Conservation (phyloP, 2,329 filamentous ascomycete species). For the Decorospora gaudefroyi region DNA sequence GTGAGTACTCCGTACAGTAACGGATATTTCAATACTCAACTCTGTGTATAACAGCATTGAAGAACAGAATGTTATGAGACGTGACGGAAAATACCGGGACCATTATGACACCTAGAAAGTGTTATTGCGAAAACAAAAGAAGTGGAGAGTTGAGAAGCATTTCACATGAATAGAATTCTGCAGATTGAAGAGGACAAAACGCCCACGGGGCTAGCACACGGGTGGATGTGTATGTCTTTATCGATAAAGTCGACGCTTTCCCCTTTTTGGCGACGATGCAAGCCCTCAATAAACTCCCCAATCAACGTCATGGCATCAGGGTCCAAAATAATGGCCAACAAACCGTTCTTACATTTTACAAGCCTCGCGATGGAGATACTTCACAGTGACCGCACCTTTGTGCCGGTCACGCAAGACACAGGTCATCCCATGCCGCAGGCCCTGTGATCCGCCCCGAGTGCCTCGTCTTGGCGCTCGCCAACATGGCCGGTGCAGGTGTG, state of each 20-base stretch:
- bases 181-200: too few species aligned
- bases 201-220: too few species aligned
- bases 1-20: too few species aligned
- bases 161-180: too few species aligned
- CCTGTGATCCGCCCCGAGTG: conserved; percentile 15
- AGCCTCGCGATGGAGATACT: background rate
- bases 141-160: too few species aligned
- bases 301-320: conserved; percentile 12
- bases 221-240: too few species aligned
- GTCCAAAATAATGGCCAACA: conserved; percentile 2
- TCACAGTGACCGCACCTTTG: background rate
- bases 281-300: conserved; percentile 1
- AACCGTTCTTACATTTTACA: background rate
- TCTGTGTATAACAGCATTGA: too few species aligned
- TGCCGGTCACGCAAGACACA: background rate
- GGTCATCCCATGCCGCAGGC: conserved; percentile 8
- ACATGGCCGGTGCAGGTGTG: conserved; percentile 14
- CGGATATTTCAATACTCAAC: too few species aligned
- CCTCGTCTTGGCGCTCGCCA: conserved; percentile 19
- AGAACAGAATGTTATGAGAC: too few species aligned
- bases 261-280: conserved; percentile 3
- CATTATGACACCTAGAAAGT: too few species aligned
- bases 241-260: conserved; percentile 11
- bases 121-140: too few species aligned
- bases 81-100: too few species aligned